Conservation (phyloP, 768 basidiomycete species). For the Myochromella boudieri region DNA sequence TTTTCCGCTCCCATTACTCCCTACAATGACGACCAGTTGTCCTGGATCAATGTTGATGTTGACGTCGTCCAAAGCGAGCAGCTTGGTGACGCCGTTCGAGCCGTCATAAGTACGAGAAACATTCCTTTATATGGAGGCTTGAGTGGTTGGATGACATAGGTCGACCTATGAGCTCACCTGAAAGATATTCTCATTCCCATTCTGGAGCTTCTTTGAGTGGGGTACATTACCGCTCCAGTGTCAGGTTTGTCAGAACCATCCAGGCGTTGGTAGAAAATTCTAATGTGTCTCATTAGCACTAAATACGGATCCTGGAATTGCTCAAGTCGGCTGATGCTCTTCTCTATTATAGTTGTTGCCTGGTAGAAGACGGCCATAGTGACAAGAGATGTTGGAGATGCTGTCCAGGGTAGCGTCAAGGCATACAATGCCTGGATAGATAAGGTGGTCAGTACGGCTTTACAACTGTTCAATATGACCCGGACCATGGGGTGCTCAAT, state of each 20-base stretch:
- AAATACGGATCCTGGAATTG: conserved; percentile 10
- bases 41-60: conserved; percentile 40
- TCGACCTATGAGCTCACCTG: conserved; percentile 11
- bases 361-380: conserved; percentile 36
- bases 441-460: not conserved
- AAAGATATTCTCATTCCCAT: conserved; percentile 25
- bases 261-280: conserved; percentile 20
- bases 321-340: conserved; percentile 15
- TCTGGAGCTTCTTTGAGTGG: conserved; percentile 7
- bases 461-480: not conserved
- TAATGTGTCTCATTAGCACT: conserved; percentile 15
- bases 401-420: conserved; percentile 20
- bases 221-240: conserved; percentile 2
- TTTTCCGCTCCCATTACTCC: conserved; percentile 46
- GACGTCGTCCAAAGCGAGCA: conserved; percentile 24
- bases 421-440: conserved; percentile 27
- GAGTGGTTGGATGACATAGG: not conserved
- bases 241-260: conserved; percentile 2
- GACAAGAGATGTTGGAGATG: conserved; percentile 28
- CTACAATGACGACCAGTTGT: conserved; percentile 44
- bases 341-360: conserved; percentile 13
- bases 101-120: conserved; percentile 15
- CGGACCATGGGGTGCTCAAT: conserved; percentile 39
- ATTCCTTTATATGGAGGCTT: conserved; percentile 4
- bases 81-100: conserved; percentile 8